Evolutionary conservation across 495 filamentous ascomycete species (phyloP).

Genomic region (Chaetomium cochliodes): DNA sequence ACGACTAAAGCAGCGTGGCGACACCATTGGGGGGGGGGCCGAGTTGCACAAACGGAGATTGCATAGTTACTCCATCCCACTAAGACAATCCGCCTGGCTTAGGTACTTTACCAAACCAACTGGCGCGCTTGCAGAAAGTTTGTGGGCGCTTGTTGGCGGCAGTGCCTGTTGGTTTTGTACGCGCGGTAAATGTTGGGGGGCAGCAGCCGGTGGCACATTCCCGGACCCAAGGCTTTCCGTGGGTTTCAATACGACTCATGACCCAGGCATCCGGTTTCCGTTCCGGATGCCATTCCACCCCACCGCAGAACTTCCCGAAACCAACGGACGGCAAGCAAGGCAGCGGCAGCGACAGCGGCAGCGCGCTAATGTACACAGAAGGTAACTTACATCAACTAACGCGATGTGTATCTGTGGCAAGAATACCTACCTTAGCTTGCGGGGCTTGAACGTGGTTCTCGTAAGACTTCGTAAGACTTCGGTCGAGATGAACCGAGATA

Average conservation of each 20-base stretch:
- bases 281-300: background rate
- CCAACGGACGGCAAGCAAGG: background rate
- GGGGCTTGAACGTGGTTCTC: background rate
- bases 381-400: no score
- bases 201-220: no score
- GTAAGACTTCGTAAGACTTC: no score
- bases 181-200: background rate
- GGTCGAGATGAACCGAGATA: background rate
- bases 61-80: background rate
- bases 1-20: background rate
- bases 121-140: background rate
- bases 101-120: background rate
- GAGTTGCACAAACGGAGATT: background rate
- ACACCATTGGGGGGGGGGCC: background rate
- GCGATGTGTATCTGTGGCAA: background rate
- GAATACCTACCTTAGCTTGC: background rate
- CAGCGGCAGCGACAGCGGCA: background rate
- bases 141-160: background rate
- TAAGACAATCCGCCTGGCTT: background rate
- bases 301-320: background rate
- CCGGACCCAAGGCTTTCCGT: background rate
- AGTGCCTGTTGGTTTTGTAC: background rate
- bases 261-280: background rate
- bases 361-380: background rate
- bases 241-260: conserved; percentile 20